phyloP scores from a whole-genome alignment of 768 basidiomycete genomes.

The Ramaria rubella region DNA sequence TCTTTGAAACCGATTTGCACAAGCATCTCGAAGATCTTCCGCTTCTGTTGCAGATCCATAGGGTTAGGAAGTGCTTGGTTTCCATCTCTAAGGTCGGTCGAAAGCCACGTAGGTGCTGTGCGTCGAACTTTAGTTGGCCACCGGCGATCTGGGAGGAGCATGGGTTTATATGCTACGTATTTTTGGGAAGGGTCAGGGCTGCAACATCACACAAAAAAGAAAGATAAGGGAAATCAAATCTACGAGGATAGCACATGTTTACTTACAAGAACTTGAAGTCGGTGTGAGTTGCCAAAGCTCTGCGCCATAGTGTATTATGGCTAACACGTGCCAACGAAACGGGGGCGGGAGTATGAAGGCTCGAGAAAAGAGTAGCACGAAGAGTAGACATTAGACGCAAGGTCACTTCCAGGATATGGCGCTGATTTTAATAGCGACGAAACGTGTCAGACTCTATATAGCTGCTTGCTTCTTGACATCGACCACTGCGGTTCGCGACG shows the following conservation, averaged over 20 bases:
- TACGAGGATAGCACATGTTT: neutral
- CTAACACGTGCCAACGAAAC: neutral
- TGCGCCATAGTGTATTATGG: neutral
- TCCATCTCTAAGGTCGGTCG: constrained; percentile 40
- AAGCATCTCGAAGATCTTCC: constrained; percentile 44
- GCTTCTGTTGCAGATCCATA: constrained; percentile 41
- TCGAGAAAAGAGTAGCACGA: neutral
- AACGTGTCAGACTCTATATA: too few species aligned
- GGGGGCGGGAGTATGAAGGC: neutral
- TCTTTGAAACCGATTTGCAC: constrained; percentile 40
- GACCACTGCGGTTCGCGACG: too few species aligned
- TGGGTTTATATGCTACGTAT: constrained; percentile 31
- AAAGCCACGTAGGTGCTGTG: constrained; percentile 39
- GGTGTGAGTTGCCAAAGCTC: neutral
- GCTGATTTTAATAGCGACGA: too few species aligned
- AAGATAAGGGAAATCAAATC: neutral
- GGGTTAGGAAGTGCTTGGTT: constrained; percentile 43
- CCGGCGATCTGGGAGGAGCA: constrained; percentile 27
- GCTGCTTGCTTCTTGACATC: too few species aligned
- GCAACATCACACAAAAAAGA: neutral
- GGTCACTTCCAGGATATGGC: neutral
- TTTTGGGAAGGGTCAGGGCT: constrained; percentile 28
- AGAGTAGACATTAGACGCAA: neutral
- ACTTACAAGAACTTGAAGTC: neutral
- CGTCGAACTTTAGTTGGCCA: constrained; percentile 35